Base-by-base conservation (phyloP, 345 rosid species). In the Ricinus communis region DNA sequence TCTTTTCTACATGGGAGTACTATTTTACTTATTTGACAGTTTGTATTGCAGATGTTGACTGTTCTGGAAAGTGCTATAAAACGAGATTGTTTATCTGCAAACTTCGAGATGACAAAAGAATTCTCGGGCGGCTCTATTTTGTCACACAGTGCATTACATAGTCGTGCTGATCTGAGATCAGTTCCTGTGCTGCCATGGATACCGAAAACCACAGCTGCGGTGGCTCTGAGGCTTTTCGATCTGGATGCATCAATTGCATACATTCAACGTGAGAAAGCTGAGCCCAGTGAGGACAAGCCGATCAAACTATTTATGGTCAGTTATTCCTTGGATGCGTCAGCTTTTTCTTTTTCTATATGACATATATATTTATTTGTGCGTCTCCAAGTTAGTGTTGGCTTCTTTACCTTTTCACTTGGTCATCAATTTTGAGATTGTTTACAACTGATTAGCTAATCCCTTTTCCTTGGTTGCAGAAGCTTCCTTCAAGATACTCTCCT, bases 141-240 rank as follows among this genome's bases (percentile, higher is more conserved):
- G 6, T 62, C 77, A 24, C 71, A 57, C 60, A 38, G 65, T 71
- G 64, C 74, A 53, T 24, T 55, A 65, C 46, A 67, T 70, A 83
- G 76, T 68, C 70, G 53, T 62, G 62, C 72, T 68, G 80, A 79
- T 75, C 58, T 47, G 25, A 81, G 53, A 45, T 84, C 83, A 18
- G 85, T 89, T 75, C 69, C 83, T 54, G 84, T 91, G 41, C 90
- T 96, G 62, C 96, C 99, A n/a, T 96, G 99, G 99, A 82, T 93
- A 75, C 99, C 99, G n/a, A 85, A 77, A 82, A 88, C 97, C 41
- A 77, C 85, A 65, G 82, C 95, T 56, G 99, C 98, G 36, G 88
- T 86, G 62, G 94, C 93, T 77, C 67, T 91, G 75, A 88, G 99
- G 83, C 93, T 96, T 78, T 81, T 85, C 47, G 98, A 93, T 73